These are phyloP conservation scores for Aspergillus novoparasiticus DNA, from an alignment of 2,329 filamentous ascomycete genomes.

Conservation along the genomic window DNA sequence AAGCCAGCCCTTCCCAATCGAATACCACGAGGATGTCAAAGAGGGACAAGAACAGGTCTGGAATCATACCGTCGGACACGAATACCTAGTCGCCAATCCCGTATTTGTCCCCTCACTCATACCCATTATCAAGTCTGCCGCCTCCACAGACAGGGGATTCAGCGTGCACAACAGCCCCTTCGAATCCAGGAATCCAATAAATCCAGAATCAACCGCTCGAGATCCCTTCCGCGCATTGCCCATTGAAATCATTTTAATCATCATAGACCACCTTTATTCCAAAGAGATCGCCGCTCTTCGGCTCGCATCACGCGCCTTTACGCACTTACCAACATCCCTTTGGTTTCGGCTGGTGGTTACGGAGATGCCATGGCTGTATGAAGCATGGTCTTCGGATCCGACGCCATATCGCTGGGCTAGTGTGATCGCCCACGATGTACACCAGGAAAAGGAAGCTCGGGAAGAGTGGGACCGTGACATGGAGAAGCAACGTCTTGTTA, in stretches of 20 bases:
- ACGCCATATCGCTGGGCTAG: not conserved
- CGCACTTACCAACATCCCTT: not conserved
- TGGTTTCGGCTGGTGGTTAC: not conserved
- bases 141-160: not conserved
- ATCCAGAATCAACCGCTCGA: too few species aligned
- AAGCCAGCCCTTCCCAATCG: not conserved
- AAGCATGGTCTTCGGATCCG: not conserved
- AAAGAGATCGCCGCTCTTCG: not conserved
- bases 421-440: not conserved
- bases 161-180: not conserved
- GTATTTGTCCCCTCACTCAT: not conserved
- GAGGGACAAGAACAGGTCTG: not conserved
- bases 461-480: not conserved
- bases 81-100: not conserved
- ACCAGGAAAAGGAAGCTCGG: not conserved
- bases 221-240: not conserved
- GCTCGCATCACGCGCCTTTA: not conserved
- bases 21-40: not conserved
- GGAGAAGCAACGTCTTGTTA: not conserved
- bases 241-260: not conserved
- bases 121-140: not conserved
- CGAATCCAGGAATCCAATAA: not conserved
- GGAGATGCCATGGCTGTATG: not conserved
- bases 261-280: not conserved
- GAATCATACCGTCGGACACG: not conserved